Evolutionary conservation across 805 yeast species (phyloP).

Genomic region (Candida schatavii): DNA sequence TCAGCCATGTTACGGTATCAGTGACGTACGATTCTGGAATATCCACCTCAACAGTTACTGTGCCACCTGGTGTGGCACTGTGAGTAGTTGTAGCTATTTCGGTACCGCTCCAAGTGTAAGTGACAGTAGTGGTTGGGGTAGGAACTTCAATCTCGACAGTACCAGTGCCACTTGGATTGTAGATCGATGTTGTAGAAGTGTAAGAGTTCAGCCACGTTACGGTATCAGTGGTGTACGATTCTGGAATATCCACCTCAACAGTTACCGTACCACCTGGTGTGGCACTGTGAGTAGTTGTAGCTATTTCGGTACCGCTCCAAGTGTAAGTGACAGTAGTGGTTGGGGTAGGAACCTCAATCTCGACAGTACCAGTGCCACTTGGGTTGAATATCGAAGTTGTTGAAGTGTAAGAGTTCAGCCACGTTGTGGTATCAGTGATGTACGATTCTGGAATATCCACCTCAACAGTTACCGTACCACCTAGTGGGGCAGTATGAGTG

Average conservation of each 20-base stretch:
- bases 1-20: background rate
- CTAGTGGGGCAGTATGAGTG: too few relatives aligned
- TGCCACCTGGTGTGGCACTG: background rate
- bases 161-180: background rate
- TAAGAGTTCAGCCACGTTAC: slow-evolving; percentile 3
- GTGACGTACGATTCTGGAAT: background rate
- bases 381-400: too few relatives aligned
- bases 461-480: too few relatives aligned
- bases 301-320: background rate
- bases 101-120: slow-evolving; percentile 7
- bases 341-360: slow-evolving; percentile 1
- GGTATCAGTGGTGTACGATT: slow-evolving; percentile 10
- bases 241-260: slow-evolving; percentile 1
- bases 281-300: background rate
- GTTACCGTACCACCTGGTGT: slow-evolving; percentile 1
- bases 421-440: too few relatives aligned
- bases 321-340: slow-evolving; percentile 1
- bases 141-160: slow-evolving; percentile 2
- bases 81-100: slow-evolving; percentile 2
- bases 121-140: slow-evolving; percentile 5
- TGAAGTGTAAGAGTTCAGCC: too few relatives aligned
- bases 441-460: too few relatives aligned
- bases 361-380: background rate
- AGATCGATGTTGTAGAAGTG: slow-evolving; percentile 2
- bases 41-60: slow-evolving; percentile 5